phyloP scores from a whole-genome alignment of 2,329 filamentous ascomycete genomes.

The Colletotrichum caudatum region DNA sequence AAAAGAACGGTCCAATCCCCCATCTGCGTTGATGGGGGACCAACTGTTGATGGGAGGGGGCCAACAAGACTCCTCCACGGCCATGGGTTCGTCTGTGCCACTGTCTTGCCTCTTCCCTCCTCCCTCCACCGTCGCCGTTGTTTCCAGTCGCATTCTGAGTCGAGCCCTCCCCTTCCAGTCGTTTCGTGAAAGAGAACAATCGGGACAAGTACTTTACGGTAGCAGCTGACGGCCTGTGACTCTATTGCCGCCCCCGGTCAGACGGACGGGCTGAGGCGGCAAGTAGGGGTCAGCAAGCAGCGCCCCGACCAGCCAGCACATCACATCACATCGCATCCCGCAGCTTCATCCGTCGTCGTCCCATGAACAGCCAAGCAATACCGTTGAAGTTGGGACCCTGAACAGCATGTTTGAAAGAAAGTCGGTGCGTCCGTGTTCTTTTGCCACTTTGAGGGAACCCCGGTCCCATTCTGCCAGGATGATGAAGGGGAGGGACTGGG shows the following conservation, averaged over 20 bases:
- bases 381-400: neutral
- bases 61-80: neutral
- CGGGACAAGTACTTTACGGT: neutral
- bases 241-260: constrained; percentile 8
- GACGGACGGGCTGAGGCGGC: neutral
- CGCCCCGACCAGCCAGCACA: neutral
- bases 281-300: neutral
- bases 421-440: neutral
- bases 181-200: neutral
- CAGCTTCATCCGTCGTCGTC: constrained; percentile 3
- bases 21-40: neutral
- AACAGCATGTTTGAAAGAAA: neutral
- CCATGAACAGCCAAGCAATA: neutral
- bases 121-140: neutral
- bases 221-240: constrained; percentile 1
- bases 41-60: no score
- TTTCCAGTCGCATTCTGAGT: neutral
- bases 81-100: neutral
- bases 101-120: neutral
- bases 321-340: no score
- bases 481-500: neutral
- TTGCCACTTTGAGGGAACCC: constrained; percentile 11
- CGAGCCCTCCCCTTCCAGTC: neutral
- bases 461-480: constrained; percentile 6
- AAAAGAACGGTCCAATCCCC: neutral